A percentile compares a stretch with the other conserved stretches of the same genome.
These are phyloP conservation scores for Cercospora sojina DNA, from an alignment of 2,329 filamentous ascomycete genomes.

Conservation along the genomic window DNA sequence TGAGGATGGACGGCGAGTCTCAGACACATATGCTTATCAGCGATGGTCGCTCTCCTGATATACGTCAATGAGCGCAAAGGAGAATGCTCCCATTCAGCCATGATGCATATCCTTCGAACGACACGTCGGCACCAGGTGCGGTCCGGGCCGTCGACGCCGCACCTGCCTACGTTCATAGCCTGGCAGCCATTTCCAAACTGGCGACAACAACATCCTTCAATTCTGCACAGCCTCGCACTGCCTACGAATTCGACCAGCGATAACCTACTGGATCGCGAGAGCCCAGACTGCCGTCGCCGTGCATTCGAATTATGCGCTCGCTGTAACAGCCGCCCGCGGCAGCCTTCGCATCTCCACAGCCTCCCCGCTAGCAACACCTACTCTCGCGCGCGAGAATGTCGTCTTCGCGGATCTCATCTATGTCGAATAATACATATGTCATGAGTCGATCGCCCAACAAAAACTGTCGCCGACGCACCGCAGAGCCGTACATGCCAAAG, in stretches of 20 bases:
- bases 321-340: slow-evolving; percentile 3
- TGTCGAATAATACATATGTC: slow-evolving; percentile 73
- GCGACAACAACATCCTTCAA: not conserved
- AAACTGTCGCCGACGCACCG: slow-evolving; percentile 54
- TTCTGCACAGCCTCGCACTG: not conserved
- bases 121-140: not conserved
- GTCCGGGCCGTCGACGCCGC: not conserved
- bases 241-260: not conserved
- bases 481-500: slow-evolving; percentile 78
- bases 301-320: slow-evolving; percentile 15
- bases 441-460: slow-evolving; percentile 84
- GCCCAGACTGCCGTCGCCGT: not conserved
- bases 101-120: not conserved
- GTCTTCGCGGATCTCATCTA: slow-evolving; percentile 36
- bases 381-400: slow-evolving; percentile 19
- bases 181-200: not conserved
- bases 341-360: slow-evolving; percentile 1
- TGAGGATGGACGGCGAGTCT: too few relatives aligned
- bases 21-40: too few relatives aligned
- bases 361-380: not conserved
- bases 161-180: too few relatives aligned
- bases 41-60: too few relatives aligned
- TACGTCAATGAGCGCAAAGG: too few relatives aligned
- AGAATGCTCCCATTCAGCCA: too few relatives aligned
- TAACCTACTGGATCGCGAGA: not conserved